Evolutionary conservation across 305 asterid species (phyloP).

Genomic region (Solanum aculeatissimum): DNA sequence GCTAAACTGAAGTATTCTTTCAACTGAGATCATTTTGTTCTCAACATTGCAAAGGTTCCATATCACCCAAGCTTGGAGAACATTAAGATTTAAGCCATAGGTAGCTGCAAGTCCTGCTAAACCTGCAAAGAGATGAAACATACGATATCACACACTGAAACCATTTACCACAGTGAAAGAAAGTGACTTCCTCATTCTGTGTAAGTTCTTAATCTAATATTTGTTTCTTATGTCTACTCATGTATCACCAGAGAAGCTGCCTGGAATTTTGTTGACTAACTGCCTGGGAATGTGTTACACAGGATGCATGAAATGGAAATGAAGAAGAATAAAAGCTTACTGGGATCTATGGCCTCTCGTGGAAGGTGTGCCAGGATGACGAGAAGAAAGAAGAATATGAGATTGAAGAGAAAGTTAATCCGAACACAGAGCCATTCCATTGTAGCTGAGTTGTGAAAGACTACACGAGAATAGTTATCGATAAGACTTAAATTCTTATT

Average conservation of each 20-base stretch:
- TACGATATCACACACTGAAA: not conserved
- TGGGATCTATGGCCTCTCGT: constrained; percentile 55
- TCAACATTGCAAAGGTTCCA: constrained; percentile 88
- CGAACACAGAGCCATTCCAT: constrained; percentile 90
- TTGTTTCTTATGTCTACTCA: not conserved
- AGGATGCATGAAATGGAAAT: not conserved
- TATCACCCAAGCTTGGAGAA: constrained; percentile 87
- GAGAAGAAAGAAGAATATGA: constrained; percentile 64
- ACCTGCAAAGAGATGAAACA: constrained; percentile 31
- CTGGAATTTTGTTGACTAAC: not conserved
- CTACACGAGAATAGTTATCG: constrained; percentile 61
- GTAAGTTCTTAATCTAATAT: not conserved
- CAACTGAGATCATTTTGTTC: constrained; percentile 78
- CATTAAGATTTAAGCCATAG: constrained; percentile 66
- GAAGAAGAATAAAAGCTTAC: constrained; percentile 28
- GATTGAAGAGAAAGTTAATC: constrained; percentile 75
- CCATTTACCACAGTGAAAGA: not conserved
- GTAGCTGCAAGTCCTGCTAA: constrained; percentile 84
- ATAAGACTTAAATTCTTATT: constrained; percentile 32
- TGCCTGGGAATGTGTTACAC: not conserved
- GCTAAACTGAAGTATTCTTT: constrained; percentile 63
- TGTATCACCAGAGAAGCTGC: not conserved
- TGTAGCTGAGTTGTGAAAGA: constrained; percentile 59
- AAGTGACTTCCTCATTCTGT: not conserved
- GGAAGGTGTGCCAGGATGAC: constrained; percentile 69